Base-by-base conservation (phyloP, 164 flowering plant genomes). In the Malania oleifera region DNA sequence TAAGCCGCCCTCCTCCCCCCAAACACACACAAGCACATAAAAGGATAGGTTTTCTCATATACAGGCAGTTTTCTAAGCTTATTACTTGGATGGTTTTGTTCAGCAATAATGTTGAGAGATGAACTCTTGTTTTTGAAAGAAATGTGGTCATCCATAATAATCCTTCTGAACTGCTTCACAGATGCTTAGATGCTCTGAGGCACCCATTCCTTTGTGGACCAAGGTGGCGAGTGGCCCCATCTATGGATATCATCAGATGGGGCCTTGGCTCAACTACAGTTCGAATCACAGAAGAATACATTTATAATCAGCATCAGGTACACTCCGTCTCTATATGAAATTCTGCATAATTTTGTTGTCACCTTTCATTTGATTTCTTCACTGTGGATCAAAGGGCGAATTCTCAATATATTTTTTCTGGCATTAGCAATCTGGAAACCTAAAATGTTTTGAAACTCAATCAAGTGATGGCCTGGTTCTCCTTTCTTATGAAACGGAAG, bases 121-220 rank as follows among this genome's bases (percentile, higher is more conserved):
- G 8, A 2, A 5, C 14, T 38, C 61, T 25, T 35, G 28, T 14
- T 18, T 20, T 15, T 26, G n/a, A 13, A 28, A 23, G 3, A 47
- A 14, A 37, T 35, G 9, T 20, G 48, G n/a, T 15, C 8, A n/a
- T 26, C 22, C 29, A 40, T 27, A n/a, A 18, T 38, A 40, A 35
- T 55, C 19, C 28, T 57, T 63, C 12, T 39, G 7, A 26, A 54
- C 47, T 67, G 27, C 24, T 40, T 31, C 60, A 56, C 80, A 93
- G 99, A 62, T 93, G 97, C 56, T 66, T 93, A 68, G 95, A 90
- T 67, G 96, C 97, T 62, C 70, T 93, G 60, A 83, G 89, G 65
- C 99, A 93, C 70, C 99, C 97, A 29, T 90, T 93, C 73, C 76
- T 93, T 8, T 93, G 99, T 73, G 99, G 99, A 54, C 99, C 99